Evolutionary conservation across 306 rosid species (phyloP).

Genomic region (Adenanthera pavonina): DNA sequence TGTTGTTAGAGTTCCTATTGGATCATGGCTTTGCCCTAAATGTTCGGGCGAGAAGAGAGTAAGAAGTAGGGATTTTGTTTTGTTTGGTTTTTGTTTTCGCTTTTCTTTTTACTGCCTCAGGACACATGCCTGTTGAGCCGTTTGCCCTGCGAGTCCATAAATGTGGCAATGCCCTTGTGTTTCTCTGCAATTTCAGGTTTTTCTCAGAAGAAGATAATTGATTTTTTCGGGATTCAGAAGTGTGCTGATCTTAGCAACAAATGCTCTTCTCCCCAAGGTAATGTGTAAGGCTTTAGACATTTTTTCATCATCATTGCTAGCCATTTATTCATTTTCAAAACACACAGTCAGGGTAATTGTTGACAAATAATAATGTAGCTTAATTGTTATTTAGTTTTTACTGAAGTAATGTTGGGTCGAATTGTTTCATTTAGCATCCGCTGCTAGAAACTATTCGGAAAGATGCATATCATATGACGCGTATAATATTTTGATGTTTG

Average conservation of each 20-base stretch:
- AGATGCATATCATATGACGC: background rate
- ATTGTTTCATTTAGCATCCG: slow-evolving; percentile 13
- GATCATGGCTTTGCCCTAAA: slow-evolving; percentile 83
- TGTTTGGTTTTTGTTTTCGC: background rate
- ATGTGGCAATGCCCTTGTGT: slow-evolving; percentile 42
- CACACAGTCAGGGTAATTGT: background rate
- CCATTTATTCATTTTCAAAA: background rate
- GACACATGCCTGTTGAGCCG: slow-evolving; percentile 2
- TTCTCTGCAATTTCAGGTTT: slow-evolving; percentile 54
- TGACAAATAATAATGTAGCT: slow-evolving; percentile 10
- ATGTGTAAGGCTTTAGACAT: slow-evolving; percentile 19
- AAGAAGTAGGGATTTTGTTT: slow-evolving; percentile 54
- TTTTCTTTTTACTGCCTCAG: background rate
- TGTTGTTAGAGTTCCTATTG: slow-evolving; percentile 78
- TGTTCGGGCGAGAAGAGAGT: slow-evolving; percentile 61
- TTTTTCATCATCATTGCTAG: background rate
- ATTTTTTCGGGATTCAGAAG: slow-evolving; percentile 77
- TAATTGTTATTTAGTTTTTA: slow-evolving; percentile 6
- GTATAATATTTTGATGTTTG: slow-evolving; percentile 2
- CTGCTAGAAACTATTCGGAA: slow-evolving; percentile 18
- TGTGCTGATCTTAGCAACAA: slow-evolving; percentile 29
- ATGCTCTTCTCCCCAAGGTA: slow-evolving; percentile 59
- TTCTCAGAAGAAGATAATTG: slow-evolving; percentile 70
- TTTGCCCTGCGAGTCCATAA: slow-evolving; percentile 21
- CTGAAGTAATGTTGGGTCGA: slow-evolving; percentile 35